These are phyloP conservation scores for Vaccinium darrowii DNA, from an alignment of 148 eudicot species.

Conservation along the genomic window DNA sequence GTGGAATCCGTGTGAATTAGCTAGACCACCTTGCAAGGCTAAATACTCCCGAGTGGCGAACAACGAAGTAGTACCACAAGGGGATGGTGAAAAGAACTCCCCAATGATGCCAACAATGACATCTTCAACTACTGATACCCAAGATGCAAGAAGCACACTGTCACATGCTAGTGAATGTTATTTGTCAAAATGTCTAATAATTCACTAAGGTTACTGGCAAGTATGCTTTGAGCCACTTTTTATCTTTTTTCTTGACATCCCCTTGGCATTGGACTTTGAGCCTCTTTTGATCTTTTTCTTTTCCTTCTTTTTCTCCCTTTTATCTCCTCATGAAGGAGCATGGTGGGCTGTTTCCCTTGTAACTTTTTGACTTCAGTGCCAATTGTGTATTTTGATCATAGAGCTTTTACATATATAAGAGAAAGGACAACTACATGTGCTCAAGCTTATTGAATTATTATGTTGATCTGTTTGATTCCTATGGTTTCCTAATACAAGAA, in stretches of 20 bases:
- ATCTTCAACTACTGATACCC: background rate
- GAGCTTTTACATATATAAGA: constrained; percentile 21
- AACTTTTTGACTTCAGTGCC: constrained; percentile 54
- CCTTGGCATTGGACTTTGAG: constrained; percentile 22
- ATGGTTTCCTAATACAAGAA: constrained; percentile 35
- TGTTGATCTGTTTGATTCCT: constrained; percentile 26
- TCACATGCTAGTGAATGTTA: background rate
- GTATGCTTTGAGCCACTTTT: background rate
- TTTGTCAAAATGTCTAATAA: background rate
- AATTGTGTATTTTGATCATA: constrained; percentile 30
- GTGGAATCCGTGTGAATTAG: background rate
- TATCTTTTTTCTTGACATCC: constrained; percentile 11
- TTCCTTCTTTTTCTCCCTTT: constrained; percentile 18
- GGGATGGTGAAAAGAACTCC: no score
- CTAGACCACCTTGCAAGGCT: no score
- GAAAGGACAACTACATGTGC: constrained; percentile 12
- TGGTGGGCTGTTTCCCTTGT: constrained; percentile 42
- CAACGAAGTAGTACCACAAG: no score
- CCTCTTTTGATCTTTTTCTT: constrained; percentile 27
- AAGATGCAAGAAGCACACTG: background rate
- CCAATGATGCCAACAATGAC: background rate
- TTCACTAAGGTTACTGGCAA: background rate
- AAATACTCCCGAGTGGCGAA: no score
- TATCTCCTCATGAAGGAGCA: constrained; percentile 38
- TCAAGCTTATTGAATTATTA: constrained; percentile 28